Conservation (phyloP, 2,329 filamentous ascomycete species). For the Knufia fluminis region DNA sequence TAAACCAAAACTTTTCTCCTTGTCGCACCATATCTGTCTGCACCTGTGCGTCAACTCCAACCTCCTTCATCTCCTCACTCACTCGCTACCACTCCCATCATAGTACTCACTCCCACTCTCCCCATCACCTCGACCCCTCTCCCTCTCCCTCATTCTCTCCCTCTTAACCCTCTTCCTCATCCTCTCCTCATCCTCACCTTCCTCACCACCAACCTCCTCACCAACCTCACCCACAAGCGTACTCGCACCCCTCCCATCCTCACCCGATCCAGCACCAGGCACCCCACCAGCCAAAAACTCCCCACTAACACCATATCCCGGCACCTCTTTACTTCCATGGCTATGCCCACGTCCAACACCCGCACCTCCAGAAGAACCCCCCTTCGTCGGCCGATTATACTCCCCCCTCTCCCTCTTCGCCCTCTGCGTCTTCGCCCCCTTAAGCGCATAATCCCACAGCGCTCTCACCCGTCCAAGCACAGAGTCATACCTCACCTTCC, state of each 20-base stretch:
- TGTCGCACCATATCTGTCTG: too few species aligned
- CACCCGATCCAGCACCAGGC: too few species aligned
- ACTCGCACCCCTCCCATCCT: too few species aligned
- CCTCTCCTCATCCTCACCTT: slow-evolving; percentile 2
- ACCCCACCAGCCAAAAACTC: background rate
- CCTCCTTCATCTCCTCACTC: too few species aligned
- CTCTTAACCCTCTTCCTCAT: slow-evolving; percentile 4
- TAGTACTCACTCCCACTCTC: slow-evolving; percentile 8
- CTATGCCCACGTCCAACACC: background rate
- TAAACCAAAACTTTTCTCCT: too few species aligned
- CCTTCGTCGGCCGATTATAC: slow-evolving; percentile 2
- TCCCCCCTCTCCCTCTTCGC: slow-evolving; percentile 6
- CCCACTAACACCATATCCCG: background rate
- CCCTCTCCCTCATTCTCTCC: background rate
- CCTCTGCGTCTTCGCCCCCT: slow-evolving; percentile 4
- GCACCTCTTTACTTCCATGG: background rate
- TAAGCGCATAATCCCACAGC: background rate
- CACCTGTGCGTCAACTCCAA: too few species aligned
- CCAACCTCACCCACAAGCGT: slow-evolving; percentile 3
- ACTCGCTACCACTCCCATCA: too few species aligned
- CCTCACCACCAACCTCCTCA: slow-evolving; percentile 1
- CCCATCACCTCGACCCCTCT: too few species aligned
- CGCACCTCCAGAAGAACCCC: background rate
- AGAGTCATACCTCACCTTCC: slow-evolving; percentile 5
- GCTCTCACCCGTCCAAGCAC: slow-evolving; percentile 1